Percentiles rank a stretch among this genome's conserved stretches.
Conservation (phyloP, 1,139 yeast genomes). For the Pneumocystis murina region DNA sequence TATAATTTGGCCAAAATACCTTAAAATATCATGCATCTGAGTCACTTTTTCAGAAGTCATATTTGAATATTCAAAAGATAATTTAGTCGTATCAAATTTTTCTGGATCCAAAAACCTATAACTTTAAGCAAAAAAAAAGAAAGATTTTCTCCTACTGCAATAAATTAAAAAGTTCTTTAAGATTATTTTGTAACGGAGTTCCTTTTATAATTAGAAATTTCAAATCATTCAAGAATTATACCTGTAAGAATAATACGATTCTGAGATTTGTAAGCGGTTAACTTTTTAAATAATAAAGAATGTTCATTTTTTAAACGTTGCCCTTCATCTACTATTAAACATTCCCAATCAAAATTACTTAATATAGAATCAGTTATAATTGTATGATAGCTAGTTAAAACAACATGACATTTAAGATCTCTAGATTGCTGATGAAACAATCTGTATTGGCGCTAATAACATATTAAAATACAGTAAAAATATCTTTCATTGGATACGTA, state of each 20-base stretch:
- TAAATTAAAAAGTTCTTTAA: conserved; percentile 48
- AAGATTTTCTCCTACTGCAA: conserved; percentile 9
- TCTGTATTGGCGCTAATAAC: background rate
- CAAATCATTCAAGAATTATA: background rate
- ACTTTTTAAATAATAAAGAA: conserved; percentile 56
- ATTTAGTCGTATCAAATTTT: conserved; percentile 9
- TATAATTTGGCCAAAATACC: background rate
- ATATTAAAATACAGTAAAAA: background rate
- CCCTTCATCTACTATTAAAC: conserved; percentile 82
- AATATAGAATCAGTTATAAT: conserved; percentile 59
- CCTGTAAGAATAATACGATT: conserved; percentile 72
- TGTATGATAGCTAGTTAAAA: conserved; percentile 67
- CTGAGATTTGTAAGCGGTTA: conserved; percentile 60
- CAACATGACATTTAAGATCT: conserved; percentile 55
- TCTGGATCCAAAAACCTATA: conserved; percentile 13
- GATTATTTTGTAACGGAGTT: conserved; percentile 71
- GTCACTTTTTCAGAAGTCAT: conserved; percentile 11
- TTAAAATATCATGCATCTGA: conserved; percentile 10
- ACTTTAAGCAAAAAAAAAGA: background rate
- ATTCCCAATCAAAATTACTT: conserved; percentile 60
- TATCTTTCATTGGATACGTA: background rate
- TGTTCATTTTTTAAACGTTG: conserved; percentile 74
- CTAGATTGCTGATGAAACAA: conserved; percentile 19
- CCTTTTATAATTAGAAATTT: background rate
- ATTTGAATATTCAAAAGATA: conserved; percentile 7